Evolutionary conservation across 2,329 filamentous ascomycete species (phyloP).

Genomic region (Hysterium pulicare): DNA sequence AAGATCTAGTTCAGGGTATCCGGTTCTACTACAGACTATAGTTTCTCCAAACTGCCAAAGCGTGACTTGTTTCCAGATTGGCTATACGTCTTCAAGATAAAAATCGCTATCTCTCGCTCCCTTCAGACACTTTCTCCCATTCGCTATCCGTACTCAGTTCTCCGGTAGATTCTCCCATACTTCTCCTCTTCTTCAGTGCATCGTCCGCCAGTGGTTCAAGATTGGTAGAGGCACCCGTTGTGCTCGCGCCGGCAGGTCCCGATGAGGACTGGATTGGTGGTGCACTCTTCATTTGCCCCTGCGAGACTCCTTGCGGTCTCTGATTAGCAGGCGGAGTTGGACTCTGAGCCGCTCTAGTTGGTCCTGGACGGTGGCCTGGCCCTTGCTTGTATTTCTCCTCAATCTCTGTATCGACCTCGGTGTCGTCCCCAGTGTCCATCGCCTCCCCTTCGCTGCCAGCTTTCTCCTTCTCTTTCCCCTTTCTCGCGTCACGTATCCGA

Average conservation of each 20-base stretch:
- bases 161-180: conserved; percentile 47
- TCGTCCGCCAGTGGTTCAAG: conserved; percentile 30
- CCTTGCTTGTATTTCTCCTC: conserved; percentile 23
- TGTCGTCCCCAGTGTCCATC: conserved; percentile 45
- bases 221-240: conserved; percentile 27
- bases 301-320: conserved; percentile 13
- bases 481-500: conserved; percentile 39
- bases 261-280: conserved; percentile 13
- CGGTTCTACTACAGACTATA: not conserved
- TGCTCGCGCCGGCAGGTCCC: conserved; percentile 18
- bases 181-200: conserved; percentile 45
- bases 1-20: not conserved
- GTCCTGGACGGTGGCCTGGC: conserved; percentile 16
- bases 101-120: conserved; percentile 27
- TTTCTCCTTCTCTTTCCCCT: conserved; percentile 42
- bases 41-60: not conserved
- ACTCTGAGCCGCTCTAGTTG: too few relatives aligned
- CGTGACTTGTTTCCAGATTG: not conserved
- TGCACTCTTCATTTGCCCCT: conserved; percentile 10
- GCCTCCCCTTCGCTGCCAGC: conserved; percentile 30
- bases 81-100: not conserved
- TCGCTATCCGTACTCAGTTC: conserved; percentile 84
- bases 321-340: too few relatives aligned
- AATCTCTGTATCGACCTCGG: conserved; percentile 42
- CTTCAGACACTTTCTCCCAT: conserved; percentile 85